Base-by-base conservation (phyloP, 2,329 filamentous ascomycete genomes). In the Leptographium flavum region DNA sequence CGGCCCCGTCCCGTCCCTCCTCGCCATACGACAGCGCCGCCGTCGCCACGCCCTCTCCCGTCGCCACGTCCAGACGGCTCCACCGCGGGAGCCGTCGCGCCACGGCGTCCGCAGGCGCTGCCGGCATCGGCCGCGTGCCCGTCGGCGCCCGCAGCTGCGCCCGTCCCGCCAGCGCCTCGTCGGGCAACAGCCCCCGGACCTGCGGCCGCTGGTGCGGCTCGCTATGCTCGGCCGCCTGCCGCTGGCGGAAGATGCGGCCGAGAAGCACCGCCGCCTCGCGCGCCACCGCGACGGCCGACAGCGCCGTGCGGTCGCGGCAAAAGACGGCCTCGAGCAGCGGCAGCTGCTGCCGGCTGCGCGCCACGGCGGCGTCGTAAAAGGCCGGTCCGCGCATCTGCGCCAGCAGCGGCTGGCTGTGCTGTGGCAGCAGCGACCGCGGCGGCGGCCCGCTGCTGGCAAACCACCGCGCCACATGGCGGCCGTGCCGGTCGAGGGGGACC, bases 361-460 rank as follows among this genome's bases (percentile, higher is more conserved):
- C 14, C 38, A 30, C 1, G 23, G 13, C 13, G 17, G 17, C 39
- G 5, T 31, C 39, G 13, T 7, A 3, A 9, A 14, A 31, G 15
- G 11, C 39, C 19, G 19, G 5, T 6, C 32, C 30, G n/a, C 32
- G 31, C 13, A 50, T 43, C 46, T 49, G 40, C 17, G 38, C 40
- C 17, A 36, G 32, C 5, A 52, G 43, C 17, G 36, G 21, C n/a
- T 19, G 21, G 23, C 35, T 15, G 36, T 52, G 50, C 39, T 52
- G 50, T n/a, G 15, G 40, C 39, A 52, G 41, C 4, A 52, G 50
- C 11, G 43, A 47, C 38, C 11, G n/a, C 0, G 50, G 48, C 6
- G 50, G 50, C 28, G 50, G 47, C 2, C 50, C 50, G 38, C 48
- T 50, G 45, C 41, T 50, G 31, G 47, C 47, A 25, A 52, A 52